Evolutionary conservation across 2,329 filamentous ascomycete species (phyloP).

Genomic region (Fusarium oligoseptatum): DNA sequence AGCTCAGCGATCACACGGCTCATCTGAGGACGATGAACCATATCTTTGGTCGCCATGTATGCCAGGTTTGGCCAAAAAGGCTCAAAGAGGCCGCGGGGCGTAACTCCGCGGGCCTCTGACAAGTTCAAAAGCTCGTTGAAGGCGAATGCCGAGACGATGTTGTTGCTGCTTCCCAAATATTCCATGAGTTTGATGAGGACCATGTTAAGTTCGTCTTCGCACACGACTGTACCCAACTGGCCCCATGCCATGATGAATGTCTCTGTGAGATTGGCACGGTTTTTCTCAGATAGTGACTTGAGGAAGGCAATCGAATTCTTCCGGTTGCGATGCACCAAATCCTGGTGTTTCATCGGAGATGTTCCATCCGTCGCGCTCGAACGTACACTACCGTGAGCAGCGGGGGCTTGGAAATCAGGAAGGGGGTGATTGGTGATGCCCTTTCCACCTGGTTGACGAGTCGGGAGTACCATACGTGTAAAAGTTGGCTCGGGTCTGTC

Average conservation of each 20-base stretch:
- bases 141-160: constrained; percentile 82
- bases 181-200: constrained; percentile 87
- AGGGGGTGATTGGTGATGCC: not conserved
- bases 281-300: constrained; percentile 77
- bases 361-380: constrained; percentile 20
- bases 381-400: not conserved
- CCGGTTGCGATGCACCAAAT: constrained; percentile 62
- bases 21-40: constrained; percentile 84
- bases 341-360: constrained; percentile 37
- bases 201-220: constrained; percentile 87
- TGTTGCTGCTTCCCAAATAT: constrained; percentile 87
- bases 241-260: constrained; percentile 88
- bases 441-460: constrained; percentile 15
- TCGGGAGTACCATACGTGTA: constrained; percentile 20
- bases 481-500: constrained; percentile 32
- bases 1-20: constrained; percentile 85
- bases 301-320: constrained; percentile 78
- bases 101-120: constrained; percentile 73
- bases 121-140: constrained; percentile 86
- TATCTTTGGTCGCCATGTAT: constrained; percentile 84
- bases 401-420: constrained; percentile 19
- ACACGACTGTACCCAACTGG: constrained; percentile 82
- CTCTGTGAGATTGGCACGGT: constrained; percentile 78
- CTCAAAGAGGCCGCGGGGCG: constrained; percentile 77
- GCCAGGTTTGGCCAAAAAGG: constrained; percentile 93